Base-by-base conservation (phyloP, 768 basidiomycete genomes). In the Mycena amicta region DNA sequence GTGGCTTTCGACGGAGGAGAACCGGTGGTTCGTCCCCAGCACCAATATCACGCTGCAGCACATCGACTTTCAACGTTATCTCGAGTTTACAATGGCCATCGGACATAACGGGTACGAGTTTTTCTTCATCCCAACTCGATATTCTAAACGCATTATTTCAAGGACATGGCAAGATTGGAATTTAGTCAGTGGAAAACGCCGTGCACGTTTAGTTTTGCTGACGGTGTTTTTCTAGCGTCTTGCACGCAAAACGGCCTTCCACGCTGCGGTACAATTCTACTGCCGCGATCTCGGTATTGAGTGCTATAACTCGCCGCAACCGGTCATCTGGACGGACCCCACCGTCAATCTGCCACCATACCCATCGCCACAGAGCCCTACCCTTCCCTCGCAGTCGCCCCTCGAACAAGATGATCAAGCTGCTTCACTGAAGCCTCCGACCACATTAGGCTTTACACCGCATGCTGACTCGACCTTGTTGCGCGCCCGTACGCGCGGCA, bases 1-100 rank as follows among this genome's bases (percentile, higher is more conserved):
- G 40, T 92, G 91, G 91, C 79, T 93, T 11, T 76, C 82, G 27
- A 89, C 86, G 8, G 91, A 92, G 67, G 86, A 90, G 68, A 89
- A 92, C 65, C 77, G 90, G 22, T 92, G 90, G 90, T 92, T 80
- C 65, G 80, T 87, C 52, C 85, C 90, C 3, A 79, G 77, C 27
- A 92, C 90, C 11, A 81, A 79, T 29, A 74, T 92, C 57, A 80
- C 75, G 4, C 66, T 90, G 46, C 87, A 89, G 66, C 74, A 80
- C 22, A 89, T 92, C 68, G 74, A 80, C 18, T 86, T 78, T 62
- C 89, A 90, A 69, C 78, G 83, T 49, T 84, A 84, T 64, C 67
- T 93, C 45, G 86, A 87, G 61, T 66, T 90, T 55, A 88, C 88
- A 1, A 86, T 93, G 49, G 79, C 80, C 61, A 87, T 91, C 43